Evolutionary conservation across 495 filamentous ascomycete species (phyloP).

Genomic region (Penicillium paxilli): DNA sequence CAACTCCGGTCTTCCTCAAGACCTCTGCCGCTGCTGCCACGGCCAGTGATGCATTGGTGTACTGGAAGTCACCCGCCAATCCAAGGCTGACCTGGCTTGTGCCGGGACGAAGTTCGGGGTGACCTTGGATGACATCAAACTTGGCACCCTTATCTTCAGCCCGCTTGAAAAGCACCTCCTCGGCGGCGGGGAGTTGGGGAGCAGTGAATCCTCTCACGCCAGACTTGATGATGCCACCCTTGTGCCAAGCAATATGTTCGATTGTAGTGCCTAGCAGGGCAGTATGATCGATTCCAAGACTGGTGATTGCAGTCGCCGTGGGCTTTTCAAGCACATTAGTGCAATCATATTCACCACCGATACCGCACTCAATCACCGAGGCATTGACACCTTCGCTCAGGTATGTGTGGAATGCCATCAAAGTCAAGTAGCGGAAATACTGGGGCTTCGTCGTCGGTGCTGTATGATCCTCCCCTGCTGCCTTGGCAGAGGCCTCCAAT

Average conservation of each 20-base stretch:
- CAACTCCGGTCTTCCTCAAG: slow-evolving; percentile 43
- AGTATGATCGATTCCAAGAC: slow-evolving; percentile 88
- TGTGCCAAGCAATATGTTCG: slow-evolving; percentile 96
- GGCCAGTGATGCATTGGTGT: slow-evolving; percentile 81
- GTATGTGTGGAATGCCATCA: slow-evolving; percentile 89
- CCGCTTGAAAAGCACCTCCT: slow-evolving; percentile 67
- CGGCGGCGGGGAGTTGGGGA: slow-evolving; percentile 64
- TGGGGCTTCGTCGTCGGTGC: slow-evolving; percentile 64
- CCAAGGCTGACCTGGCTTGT: slow-evolving; percentile 62
- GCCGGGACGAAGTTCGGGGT: slow-evolving; percentile 57
- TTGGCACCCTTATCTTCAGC: slow-evolving; percentile 65
- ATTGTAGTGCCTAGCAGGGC: slow-evolving; percentile 78
- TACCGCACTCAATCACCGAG: slow-evolving; percentile 88
- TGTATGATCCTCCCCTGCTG: slow-evolving; percentile 47
- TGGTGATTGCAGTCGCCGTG: slow-evolving; percentile 73
- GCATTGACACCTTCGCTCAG: slow-evolving; percentile 75
- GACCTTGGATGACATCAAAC: slow-evolving; percentile 60
- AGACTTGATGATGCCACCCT: slow-evolving; percentile 86
- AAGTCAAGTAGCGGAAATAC: slow-evolving; percentile 87
- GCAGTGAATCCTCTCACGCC: slow-evolving; percentile 71
- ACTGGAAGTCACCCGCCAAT: slow-evolving; percentile 80
- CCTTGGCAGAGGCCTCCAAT: slow-evolving; percentile 54
- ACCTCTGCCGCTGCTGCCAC: slow-evolving; percentile 69
- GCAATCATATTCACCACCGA: slow-evolving; percentile 90
- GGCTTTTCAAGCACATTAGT: slow-evolving; percentile 86